Base-by-base conservation (phyloP, 2,329 filamentous ascomycete genomes). In the Westerdykella aurantiaca region DNA sequence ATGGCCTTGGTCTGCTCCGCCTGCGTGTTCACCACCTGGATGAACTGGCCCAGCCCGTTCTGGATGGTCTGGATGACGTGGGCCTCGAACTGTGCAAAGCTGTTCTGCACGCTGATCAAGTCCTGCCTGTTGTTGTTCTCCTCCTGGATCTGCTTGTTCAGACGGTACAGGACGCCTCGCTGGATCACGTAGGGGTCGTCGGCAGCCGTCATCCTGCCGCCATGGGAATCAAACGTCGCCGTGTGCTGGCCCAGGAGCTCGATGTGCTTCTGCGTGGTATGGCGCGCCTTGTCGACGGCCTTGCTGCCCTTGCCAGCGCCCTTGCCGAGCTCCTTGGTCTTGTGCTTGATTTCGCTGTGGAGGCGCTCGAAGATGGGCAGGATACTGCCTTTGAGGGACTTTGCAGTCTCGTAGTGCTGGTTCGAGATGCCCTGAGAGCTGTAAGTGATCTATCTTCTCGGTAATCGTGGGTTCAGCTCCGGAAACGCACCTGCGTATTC, bases 121-220 rank as follows among this genome's bases (percentile, higher is more conserved):
- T 98, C 93, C 64, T 95, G 88, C 52, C 85, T 82, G 71, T 94
- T 91, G 74, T 90, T 94, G 76, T 98, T 98, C 74, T 98, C 93
- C 63, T 95, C 88, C 38, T 88, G 75, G 31, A 97, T 80, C 72
- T 98, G 93, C 73, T 86, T 91, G 77, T 88, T 83, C 43, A 98
- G 75, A 35, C 89, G 83, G 72, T 96, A 80, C 52, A 87, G 72
- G 45, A 96, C 82, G 47, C 87, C 86, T 25, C 91, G 83, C 58
- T 85, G 81, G 37, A 97, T 67, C 44, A 97, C 78, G 63, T 97
- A 98, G 4, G 93, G 93, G 64, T 98, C 93, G 29, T 95, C 82
- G 11, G 72, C 62, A 2, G 87, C 79, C 35, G 80, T 78, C 56
- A 91, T 72, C 60, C 80, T 85, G 47, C 82, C 86, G 33, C 84